Evolutionary conservation across 495 filamentous ascomycete genomes (phyloP).

Genomic region (Mytilinidion resinicola): DNA sequence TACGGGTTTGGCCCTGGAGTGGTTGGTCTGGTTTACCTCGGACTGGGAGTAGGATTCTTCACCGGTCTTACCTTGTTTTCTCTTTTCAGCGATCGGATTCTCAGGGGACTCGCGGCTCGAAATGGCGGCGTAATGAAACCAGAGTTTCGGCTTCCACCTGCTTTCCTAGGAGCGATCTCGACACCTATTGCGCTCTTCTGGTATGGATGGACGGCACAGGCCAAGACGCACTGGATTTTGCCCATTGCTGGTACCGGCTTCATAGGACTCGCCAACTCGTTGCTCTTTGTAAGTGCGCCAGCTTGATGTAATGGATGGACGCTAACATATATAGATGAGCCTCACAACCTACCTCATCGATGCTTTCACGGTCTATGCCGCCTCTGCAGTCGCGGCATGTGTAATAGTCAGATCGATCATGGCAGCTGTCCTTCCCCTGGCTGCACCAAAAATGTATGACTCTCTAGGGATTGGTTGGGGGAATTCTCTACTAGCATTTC

Average conservation of each 20-base stretch:
- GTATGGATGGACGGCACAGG: slow-evolving; percentile 34
- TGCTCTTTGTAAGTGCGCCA: background rate
- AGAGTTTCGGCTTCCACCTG: slow-evolving; percentile 35
- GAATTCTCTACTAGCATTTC: slow-evolving; percentile 1
- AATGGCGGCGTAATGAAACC: slow-evolving; percentile 32
- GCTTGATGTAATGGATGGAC: too few species aligned
- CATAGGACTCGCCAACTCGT: slow-evolving; percentile 27
- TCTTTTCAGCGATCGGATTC: slow-evolving; percentile 26
- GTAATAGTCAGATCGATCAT: slow-evolving; percentile 3
- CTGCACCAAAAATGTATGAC: background rate
- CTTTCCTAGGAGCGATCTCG: slow-evolving; percentile 29
- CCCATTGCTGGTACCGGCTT: slow-evolving; percentile 34
- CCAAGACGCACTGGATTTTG: slow-evolving; percentile 35
- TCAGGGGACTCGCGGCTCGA: slow-evolving; percentile 28
- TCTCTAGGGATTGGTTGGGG: background rate
- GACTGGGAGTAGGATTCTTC: slow-evolving; percentile 33
- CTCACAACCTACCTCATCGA: slow-evolving; percentile 33
- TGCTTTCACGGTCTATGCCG: slow-evolving; percentile 12
- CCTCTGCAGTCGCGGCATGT: slow-evolving; percentile 9
- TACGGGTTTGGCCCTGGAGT: slow-evolving; percentile 32
- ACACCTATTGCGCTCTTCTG: slow-evolving; percentile 35
- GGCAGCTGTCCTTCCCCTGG: slow-evolving; percentile 11
- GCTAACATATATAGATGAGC: slow-evolving; percentile 21
- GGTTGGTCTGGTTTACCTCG: slow-evolving; percentile 36
- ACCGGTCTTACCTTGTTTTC: slow-evolving; percentile 32